These are phyloP conservation scores for maize (Zea mays) DNA, from an alignment of 176 grass and related monocot species.

Conservation along the genomic window Zm-B73-REFERENCE-NAM-5.0 NC_050103.1:166591001-166591500, in stretches of 20 bases:
- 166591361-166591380: slow-evolving; percentile 1
- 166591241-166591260: background rate
- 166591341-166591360: background rate
- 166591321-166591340: background rate
- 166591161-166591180: background rate
- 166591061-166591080: background rate
- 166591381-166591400: background rate
- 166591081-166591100: background rate
- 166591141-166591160: slow-evolving; percentile 2
- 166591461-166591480: too few relatives aligned
- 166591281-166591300: background rate
- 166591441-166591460: too few relatives aligned
- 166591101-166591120: background rate
- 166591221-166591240: background rate
- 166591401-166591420: background rate
- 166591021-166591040: slow-evolving; percentile 16
- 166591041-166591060: background rate
- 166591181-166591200: background rate
- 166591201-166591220: background rate
- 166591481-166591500: too few relatives aligned
- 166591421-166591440: too few relatives aligned
- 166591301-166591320: background rate
- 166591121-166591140: slow-evolving; percentile 1
- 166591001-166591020: slow-evolving; percentile 13
- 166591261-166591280: slow-evolving; percentile 21